Conservation (phyloP, 2,329 filamentous ascomycete genomes). For the Pseudogymnoascus sp. region DNA sequence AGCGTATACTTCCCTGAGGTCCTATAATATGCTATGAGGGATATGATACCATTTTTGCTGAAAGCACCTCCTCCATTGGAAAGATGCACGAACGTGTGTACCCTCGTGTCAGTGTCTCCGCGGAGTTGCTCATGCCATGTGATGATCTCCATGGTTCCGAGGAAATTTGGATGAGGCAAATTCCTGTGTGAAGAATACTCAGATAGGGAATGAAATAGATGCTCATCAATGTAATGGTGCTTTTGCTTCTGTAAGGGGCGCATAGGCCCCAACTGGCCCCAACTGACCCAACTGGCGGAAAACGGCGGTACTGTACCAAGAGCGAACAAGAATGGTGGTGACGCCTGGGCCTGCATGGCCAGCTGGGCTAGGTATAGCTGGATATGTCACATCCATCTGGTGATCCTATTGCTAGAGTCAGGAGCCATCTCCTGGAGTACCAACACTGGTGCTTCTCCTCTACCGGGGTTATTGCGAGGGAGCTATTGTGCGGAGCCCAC, state of each 20-base stretch:
- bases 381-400: not conserved
- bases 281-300: not conserved
- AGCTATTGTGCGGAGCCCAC: not conserved
- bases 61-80: conserved; percentile 2
- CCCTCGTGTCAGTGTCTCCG: not conserved
- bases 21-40: not conserved
- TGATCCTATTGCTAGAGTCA: not conserved
- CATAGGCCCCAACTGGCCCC: not conserved
- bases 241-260: not conserved
- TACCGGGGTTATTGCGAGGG: not conserved
- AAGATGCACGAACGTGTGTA: not conserved
- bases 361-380: conserved; percentile 4
- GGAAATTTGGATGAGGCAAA: conserved; percentile 1
- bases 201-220: conserved; percentile 1
- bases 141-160: not conserved
- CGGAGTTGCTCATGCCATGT: not conserved
- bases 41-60: not conserved
- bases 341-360: conserved; percentile 2
- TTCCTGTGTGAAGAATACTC: not conserved
- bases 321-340: not conserved
- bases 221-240: not conserved
- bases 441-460: not conserved
- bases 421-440: not conserved
- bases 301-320: not conserved
- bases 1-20: not conserved